phyloP scores from a whole-genome alignment of 1,284 basidiomycete genomes.

The Fomitopsis palustris region DNA sequence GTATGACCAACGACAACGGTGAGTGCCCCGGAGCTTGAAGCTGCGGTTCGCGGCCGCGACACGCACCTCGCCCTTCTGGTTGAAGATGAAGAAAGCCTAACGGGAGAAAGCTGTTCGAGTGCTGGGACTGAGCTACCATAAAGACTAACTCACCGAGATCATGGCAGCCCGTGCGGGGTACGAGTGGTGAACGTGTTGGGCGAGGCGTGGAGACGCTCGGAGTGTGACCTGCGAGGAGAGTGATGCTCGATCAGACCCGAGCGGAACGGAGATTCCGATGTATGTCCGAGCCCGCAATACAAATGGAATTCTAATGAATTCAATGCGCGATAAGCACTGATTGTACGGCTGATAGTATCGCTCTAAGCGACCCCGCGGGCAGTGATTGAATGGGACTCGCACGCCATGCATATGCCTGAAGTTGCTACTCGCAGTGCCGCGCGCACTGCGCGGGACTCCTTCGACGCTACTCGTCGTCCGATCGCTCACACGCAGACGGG shows the following conservation, averaged over 20 bases:
- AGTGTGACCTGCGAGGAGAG: background rate
- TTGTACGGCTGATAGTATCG: background rate
- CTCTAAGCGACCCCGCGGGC: too few species aligned
- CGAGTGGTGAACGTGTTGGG: background rate
- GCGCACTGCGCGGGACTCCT: background rate
- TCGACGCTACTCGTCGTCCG: background rate
- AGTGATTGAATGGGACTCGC: background rate
- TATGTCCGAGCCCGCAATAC: background rate
- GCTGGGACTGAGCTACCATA: background rate
- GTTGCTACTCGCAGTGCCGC: too few species aligned
- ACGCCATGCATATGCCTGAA: background rate
- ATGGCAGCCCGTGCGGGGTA: slow-evolving; percentile 17
- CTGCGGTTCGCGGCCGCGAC: slow-evolving; percentile 16
- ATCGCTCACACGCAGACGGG: background rate
- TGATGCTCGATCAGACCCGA: slow-evolving; percentile 2
- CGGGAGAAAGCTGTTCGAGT: background rate
- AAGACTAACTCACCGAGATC: slow-evolving; percentile 35
- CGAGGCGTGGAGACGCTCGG: background rate
- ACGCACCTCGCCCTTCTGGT: slow-evolving; percentile 92
- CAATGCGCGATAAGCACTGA: background rate
- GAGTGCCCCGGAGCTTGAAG: background rate
- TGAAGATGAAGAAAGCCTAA: slow-evolving; percentile 97
- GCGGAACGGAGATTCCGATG: slow-evolving; percentile 1
- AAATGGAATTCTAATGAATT: background rate
- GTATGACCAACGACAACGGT: background rate